Base-by-base conservation (phyloP, 2,329 filamentous ascomycete genomes). In the Beauveria scarabaeidicola region DNA sequence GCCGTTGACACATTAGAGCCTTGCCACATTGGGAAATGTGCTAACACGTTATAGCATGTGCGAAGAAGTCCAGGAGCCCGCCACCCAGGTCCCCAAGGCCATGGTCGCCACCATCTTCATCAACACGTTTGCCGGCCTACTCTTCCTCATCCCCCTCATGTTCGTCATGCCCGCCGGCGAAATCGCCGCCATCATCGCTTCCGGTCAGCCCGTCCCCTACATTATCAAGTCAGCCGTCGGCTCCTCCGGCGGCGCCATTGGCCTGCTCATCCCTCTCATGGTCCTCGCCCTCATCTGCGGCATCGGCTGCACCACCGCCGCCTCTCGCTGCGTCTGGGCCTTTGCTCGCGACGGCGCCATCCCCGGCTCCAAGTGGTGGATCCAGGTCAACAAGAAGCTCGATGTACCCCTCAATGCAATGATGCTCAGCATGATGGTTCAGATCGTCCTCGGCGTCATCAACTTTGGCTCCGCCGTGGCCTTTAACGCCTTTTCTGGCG, bases 401-500 rank as follows among this genome's bases (percentile, higher is more conserved):
- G 85, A 87, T 62, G 79, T 89, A 3, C 86, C 86, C 0, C 66
- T 89, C 59, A 88, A 89, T 69, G 85, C 84, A 63, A 88, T 89
- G 85, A 85, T 89, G 81, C 79, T 89, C 59, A 83, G 80, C 67
- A 87, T 87, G 82, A 78, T 73, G 3, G 75, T 89, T 29, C 80
- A 89, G 71, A 78, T 88, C 59, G 54, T 82, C 15, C 80, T 90
- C 5, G 86, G 83, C 36, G 68, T 85, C 65, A 83, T 90, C 69
- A 88, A 88, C 75, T 87, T 90, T 63, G 86, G 86, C 51, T 87
- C 84, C 2, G 73, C 78, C 0, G 81, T 84, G 11, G 86, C 86
- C n/a, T 89, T 88, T 76, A 88, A 86, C 68, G 86, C 86, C 60
- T 89, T 89, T 71, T 86, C 83, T 0, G 84, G 85, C 62, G 83